A percentile compares a stretch with the other conserved stretches of the same genome.
Evolutionary conservation across 192 early-diverging fungal species (phyloP).

Genomic region (Phycomyces nitens): DNA sequence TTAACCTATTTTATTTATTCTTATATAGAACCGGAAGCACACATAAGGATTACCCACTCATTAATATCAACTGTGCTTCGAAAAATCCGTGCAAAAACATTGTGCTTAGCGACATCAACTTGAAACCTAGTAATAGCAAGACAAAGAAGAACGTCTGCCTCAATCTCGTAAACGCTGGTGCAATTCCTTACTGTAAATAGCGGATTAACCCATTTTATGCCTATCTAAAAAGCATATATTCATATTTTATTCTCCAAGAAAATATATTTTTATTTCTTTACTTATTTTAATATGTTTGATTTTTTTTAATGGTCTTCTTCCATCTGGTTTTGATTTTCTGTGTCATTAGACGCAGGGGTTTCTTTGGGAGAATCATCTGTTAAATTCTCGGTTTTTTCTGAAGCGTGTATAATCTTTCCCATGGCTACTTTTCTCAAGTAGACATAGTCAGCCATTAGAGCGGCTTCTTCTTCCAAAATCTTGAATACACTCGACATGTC

Average conservation of each 20-base stretch:
- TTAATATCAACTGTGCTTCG: constrained; percentile 12
- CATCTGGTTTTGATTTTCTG: too few relatives aligned
- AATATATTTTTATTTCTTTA: too few relatives aligned
- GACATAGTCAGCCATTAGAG: constrained; percentile 19
- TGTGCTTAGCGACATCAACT: constrained; percentile 11
- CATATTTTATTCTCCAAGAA: too few relatives aligned
- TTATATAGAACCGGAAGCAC: constrained; percentile 2
- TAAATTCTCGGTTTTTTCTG: background rate
- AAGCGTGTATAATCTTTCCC: background rate
- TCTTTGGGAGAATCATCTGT: background rate
- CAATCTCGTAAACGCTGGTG: constrained; percentile 8
- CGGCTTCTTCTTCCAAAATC: constrained; percentile 25
- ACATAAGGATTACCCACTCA: constrained; percentile 2
- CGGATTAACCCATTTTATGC: too few relatives aligned
- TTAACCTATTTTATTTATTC: too few relatives aligned
- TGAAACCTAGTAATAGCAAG: background rate
- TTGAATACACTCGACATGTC: constrained; percentile 17
- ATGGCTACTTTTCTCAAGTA: constrained; percentile 18
- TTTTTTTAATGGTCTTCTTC: too few relatives aligned
- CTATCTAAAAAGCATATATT: too few relatives aligned
- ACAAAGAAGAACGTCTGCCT: constrained; percentile 21
- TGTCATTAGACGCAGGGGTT: background rate
- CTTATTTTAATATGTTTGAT: too few relatives aligned
- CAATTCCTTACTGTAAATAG: constrained; percentile 8
- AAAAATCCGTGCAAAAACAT: constrained; percentile 16